Conservation (phyloP, 345 rosid genomes). For the Lepidium sativum region DNA sequence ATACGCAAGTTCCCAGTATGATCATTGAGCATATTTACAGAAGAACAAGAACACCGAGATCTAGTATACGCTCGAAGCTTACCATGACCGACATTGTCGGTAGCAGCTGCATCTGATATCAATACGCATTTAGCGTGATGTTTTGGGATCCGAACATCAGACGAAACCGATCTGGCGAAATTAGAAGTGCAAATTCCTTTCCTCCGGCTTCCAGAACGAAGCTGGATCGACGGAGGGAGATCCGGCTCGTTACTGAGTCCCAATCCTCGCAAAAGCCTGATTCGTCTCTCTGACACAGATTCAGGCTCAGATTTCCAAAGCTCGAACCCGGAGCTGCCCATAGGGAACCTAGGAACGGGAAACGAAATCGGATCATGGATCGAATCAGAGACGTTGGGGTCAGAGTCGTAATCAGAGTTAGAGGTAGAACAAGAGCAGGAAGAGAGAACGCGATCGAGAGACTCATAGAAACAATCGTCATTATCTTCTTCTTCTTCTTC, state of each 20-base stretch:
- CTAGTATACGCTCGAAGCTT: conserved; percentile 19
- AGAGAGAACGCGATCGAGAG: conserved; percentile 68
- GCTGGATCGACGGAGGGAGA: conserved; percentile 30
- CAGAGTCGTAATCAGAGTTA: conserved; percentile 44
- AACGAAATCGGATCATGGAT: conserved; percentile 29
- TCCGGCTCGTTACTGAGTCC: conserved; percentile 55
- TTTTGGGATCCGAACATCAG: conserved; percentile 28
- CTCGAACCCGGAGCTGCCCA: conserved; percentile 45
- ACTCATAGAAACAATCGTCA: conserved; percentile 66
- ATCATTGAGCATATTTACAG: conserved; percentile 24
- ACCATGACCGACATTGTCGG: conserved; percentile 23
- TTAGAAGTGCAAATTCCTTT: conserved; percentile 23
- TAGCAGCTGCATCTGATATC: conserved; percentile 38
- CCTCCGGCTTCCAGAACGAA: conserved; percentile 27
- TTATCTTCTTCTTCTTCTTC: conserved; percentile 23
- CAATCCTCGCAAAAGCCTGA: conserved; percentile 49
- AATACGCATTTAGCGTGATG: conserved; percentile 23
- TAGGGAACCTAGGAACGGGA: conserved; percentile 35
- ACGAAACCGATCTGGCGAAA: conserved; percentile 33
- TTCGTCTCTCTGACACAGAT: conserved; percentile 68
- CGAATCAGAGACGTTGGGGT: conserved; percentile 29
- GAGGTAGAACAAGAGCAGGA: conserved; percentile 67
- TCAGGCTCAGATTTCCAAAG: conserved; percentile 81
- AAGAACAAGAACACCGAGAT: conserved; percentile 32
- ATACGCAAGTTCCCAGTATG: conserved; percentile 6